These are phyloP conservation scores for Allantophomopsis cytisporea DNA, from an alignment of 2,329 filamentous ascomycete genomes.

Conservation along the genomic window DNA sequence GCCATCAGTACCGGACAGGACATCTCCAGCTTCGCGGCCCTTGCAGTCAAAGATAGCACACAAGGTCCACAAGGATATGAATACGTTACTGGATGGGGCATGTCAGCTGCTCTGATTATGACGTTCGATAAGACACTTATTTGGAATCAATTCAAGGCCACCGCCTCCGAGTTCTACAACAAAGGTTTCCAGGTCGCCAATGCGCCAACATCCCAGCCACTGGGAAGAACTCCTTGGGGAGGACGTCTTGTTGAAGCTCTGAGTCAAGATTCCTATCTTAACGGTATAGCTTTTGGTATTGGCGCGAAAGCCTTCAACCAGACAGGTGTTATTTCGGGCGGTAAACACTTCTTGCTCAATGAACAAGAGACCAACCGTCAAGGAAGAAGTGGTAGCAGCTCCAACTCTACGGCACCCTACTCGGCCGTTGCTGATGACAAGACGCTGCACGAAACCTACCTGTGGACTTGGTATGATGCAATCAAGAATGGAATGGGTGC, in stretches of 20 bases:
- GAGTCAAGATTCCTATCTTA: constrained; percentile 47
- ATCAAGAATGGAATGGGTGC: constrained; percentile 64
- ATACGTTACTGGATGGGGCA: constrained; percentile 43
- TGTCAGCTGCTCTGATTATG: no score
- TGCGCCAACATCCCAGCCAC: constrained; percentile 59
- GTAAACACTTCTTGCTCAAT: constrained; percentile 59
- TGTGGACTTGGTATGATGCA: constrained; percentile 41
- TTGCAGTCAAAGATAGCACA: no score
- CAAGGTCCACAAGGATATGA: constrained; percentile 36
- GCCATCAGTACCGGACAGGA: constrained; percentile 1
- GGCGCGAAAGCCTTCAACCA: constrained; percentile 67
- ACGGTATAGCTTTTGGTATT: constrained; percentile 61
- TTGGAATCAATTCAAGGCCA: constrained; percentile 48
- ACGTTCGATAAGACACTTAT: constrained; percentile 62
- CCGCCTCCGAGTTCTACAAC: constrained; percentile 57
- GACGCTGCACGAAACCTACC: constrained; percentile 45
- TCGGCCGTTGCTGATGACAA: constrained; percentile 49
- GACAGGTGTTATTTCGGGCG: constrained; percentile 68
- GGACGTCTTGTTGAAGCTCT: constrained; percentile 29
- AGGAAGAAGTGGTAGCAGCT: constrained; percentile 21
- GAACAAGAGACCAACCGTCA: constrained; percentile 49
- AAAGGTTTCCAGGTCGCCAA: constrained; percentile 61
- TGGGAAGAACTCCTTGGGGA: constrained; percentile 53
- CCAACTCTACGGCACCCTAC: constrained; percentile 9
- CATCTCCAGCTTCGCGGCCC: no score